Percentiles rank a stretch among this genome's conserved stretches.
Conservation (phyloP, 495 filamentous ascomycete genomes). For the Aspergillus wentii region DNA sequence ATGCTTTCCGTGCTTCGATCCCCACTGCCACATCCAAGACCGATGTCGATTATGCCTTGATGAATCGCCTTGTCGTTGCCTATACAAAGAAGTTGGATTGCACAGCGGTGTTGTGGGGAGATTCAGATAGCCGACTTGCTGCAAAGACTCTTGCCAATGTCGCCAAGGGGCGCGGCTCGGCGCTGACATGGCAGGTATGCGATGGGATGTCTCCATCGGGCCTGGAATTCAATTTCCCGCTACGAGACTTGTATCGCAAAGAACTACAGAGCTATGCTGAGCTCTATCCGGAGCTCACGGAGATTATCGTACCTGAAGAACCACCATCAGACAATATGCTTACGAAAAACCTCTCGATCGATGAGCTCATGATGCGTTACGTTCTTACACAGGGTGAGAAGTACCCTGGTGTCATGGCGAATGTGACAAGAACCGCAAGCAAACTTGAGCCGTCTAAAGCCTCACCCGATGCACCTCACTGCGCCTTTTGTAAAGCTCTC, state of each 20-base stretch:
- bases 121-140: slow-evolving; percentile 82
- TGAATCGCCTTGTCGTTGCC: slow-evolving; percentile 63
- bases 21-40: slow-evolving; percentile 66
- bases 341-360: slow-evolving; percentile 70
- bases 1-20: slow-evolving; percentile 50
- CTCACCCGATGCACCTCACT: slow-evolving; percentile 14
- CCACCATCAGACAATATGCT: slow-evolving; percentile 44
- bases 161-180: slow-evolving; percentile 83
- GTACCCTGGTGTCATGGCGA: slow-evolving; percentile 88
- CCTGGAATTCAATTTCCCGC: slow-evolving; percentile 59
- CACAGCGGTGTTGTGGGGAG: slow-evolving; percentile 71
- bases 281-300: slow-evolving; percentile 47
- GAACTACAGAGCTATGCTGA: slow-evolving; percentile 65
- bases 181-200: slow-evolving; percentile 72
- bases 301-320: slow-evolving; percentile 40
- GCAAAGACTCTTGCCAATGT: slow-evolving; percentile 81
- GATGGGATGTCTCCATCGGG: slow-evolving; percentile 66
- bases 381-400: slow-evolving; percentile 81
- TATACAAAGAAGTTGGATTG: slow-evolving; percentile 56
- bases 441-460: slow-evolving; percentile 51
- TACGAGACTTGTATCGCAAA: slow-evolving; percentile 76
- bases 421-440: slow-evolving; percentile 82
- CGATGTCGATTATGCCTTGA: slow-evolving; percentile 67
- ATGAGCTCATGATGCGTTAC: slow-evolving; percentile 84
- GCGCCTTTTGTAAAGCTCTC: slow-evolving; percentile 41